Percentiles rank a stretch among this genome's conserved stretches.
These are phyloP conservation scores for Epithele typhae DNA, from an alignment of 768 basidiomycete species.

Conservation along the genomic window DNA sequence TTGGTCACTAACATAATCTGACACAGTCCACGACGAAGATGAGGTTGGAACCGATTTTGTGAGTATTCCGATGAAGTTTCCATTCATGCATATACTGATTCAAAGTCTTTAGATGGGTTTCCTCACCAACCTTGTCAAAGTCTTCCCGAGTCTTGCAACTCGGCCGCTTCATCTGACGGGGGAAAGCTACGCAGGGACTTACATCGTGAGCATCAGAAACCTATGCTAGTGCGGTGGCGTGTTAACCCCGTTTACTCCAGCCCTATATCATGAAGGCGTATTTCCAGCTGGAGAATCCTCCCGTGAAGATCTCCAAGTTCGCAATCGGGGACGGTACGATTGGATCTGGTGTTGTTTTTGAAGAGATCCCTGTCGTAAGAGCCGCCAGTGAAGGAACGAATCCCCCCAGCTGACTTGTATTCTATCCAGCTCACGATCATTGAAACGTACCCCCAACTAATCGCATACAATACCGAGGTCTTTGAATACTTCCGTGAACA, in stretches of 20 bases:
- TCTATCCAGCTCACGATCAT: conserved; percentile 45
- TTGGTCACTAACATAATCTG: not conserved
- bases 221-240: not conserved
- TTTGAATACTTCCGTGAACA: conserved; percentile 65
- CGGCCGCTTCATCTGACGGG: conserved; percentile 68
- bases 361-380: conserved; percentile 51
- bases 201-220: conserved; percentile 43
- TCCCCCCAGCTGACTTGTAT: not conserved
- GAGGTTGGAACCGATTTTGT: conserved; percentile 54
- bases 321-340: conserved; percentile 69
- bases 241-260: conserved; percentile 33
- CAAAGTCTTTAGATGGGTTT: conserved; percentile 54
- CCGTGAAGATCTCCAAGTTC: conserved; percentile 62
- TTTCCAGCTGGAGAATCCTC: conserved; percentile 57
- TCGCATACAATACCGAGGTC: conserved; percentile 62
- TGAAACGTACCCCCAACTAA: conserved; percentile 71
- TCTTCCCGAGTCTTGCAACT: conserved; percentile 63
- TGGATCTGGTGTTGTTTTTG: conserved; percentile 44
- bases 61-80: conserved; percentile 14
- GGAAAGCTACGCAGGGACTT: conserved; percentile 72
- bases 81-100: not conserved
- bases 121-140: conserved; percentile 63
- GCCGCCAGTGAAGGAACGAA: not conserved
- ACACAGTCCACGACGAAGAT: conserved; percentile 41
- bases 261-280: conserved; percentile 75